Conservation (phyloP, 345 rosid species). For the Bretschneidera sinensis region DNA sequence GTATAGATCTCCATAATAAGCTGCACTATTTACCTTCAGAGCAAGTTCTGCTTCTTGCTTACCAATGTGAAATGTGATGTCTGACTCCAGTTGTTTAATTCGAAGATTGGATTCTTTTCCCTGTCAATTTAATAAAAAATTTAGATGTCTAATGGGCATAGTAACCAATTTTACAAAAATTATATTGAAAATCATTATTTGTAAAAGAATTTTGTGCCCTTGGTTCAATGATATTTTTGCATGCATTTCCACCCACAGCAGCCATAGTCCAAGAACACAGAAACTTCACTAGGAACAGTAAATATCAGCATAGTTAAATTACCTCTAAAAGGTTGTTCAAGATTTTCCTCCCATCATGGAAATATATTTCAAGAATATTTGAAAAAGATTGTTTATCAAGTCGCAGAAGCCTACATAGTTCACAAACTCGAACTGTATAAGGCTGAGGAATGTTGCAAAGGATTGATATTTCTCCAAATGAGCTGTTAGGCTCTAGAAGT, state of each 20-base stretch:
- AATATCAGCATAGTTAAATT: conserved; percentile 5
- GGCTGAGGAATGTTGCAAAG: conserved; percentile 97
- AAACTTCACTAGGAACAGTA: neutral
- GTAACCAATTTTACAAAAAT: neutral
- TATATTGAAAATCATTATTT: conserved; percentile 5
- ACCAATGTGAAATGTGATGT: conserved; percentile 75
- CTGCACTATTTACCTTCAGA: conserved; percentile 74
- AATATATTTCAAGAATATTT: conserved; percentile 82
- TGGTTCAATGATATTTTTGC: neutral
- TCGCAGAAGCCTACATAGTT: conserved; percentile 72
- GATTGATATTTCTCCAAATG: conserved; percentile 86
- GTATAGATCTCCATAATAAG: conserved; percentile 75
- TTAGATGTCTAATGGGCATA: conserved; percentile 2
- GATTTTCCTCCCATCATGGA: conserved; percentile 76
- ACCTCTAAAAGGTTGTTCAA: conserved; percentile 86
- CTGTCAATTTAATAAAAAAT: conserved; percentile 37
- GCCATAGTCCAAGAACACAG: neutral
- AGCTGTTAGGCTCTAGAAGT: conserved; percentile 49
- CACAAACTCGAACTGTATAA: conserved; percentile 70
- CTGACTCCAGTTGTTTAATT: conserved; percentile 73
- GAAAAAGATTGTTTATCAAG: conserved; percentile 85
- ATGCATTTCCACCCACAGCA: neutral
- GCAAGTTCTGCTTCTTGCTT: conserved; percentile 98
- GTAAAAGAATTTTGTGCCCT: neutral
- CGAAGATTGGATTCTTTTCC: conserved; percentile 63